Percentiles rank a stretch among this genome's conserved stretches.
Evolutionary conservation across 768 basidiomycete genomes (phyloP).

Genomic region (Termitomyces sp.): DNA sequence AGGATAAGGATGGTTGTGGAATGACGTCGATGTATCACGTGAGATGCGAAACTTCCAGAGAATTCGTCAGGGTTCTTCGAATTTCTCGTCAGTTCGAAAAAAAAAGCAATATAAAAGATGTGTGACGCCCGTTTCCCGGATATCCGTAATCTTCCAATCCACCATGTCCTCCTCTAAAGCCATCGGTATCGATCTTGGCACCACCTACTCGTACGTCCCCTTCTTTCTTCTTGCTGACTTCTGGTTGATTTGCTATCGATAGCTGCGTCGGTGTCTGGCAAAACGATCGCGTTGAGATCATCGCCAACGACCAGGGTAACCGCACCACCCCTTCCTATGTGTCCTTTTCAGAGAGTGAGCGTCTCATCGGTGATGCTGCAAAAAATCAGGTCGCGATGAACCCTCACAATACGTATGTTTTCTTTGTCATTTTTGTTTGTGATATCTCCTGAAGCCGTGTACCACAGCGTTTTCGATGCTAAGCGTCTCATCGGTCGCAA

Average conservation of each 20-base stretch:
- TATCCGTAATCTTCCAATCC: conserved; percentile 13
- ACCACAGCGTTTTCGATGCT: conserved; percentile 86
- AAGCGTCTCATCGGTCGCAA: conserved; percentile 98
- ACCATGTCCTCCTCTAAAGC: conserved; percentile 70
- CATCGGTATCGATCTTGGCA: conserved; percentile 88
- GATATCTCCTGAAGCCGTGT: conserved; percentile 4
- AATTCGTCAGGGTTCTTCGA: conserved; percentile 34
- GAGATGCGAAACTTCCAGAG: conserved; percentile 41
- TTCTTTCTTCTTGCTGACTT: conserved; percentile 2
- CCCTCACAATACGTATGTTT: conserved; percentile 78
- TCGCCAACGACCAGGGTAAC: conserved; percentile 93
- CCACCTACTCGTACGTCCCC: conserved; percentile 80
- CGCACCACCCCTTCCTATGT: conserved; percentile 96
- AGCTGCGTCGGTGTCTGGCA: conserved; percentile 99
- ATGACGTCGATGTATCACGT: conserved; percentile 28
- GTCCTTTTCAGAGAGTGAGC: conserved; percentile 91
- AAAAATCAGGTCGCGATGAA: conserved; percentile 99
- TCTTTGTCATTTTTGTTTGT: not conserved
- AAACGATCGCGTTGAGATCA: conserved; percentile 99
- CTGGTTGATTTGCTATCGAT: conserved; percentile 14
- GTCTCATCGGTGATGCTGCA: conserved; percentile 98
- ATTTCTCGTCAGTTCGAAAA: conserved; percentile 34
- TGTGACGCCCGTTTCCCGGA: conserved; percentile 10
- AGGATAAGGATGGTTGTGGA: not conserved
- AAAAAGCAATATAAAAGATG: conserved; percentile 29